These are phyloP conservation scores for Verticillium albo-atrum DNA, from an alignment of 2,329 filamentous ascomycete genomes.

Conservation along the genomic window DNA sequence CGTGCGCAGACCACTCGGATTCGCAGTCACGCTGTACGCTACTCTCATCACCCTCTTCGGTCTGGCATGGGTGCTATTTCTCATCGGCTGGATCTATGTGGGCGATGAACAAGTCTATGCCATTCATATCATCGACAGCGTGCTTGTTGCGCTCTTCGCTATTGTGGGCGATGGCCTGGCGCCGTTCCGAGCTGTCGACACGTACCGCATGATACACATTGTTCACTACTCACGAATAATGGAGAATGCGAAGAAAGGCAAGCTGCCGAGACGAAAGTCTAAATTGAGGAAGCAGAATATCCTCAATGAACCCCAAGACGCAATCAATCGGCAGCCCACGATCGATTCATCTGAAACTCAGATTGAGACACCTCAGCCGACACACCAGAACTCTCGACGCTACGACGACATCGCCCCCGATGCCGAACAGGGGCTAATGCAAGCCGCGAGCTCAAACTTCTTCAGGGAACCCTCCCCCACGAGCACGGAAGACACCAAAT, in stretches of 20 bases:
- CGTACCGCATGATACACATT: slow-evolving; percentile 83
- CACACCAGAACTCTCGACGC: no score
- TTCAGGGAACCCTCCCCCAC: no score
- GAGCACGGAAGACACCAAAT: no score
- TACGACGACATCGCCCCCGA: no score
- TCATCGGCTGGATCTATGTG: slow-evolving; percentile 87
- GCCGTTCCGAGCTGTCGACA: slow-evolving; percentile 75
- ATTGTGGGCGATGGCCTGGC: slow-evolving; percentile 67
- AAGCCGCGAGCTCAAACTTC: no score
- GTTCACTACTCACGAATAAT: slow-evolving; percentile 54
- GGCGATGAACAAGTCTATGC: slow-evolving; percentile 66
- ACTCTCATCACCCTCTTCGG: slow-evolving; percentile 74
- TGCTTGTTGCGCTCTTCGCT: slow-evolving; percentile 66
- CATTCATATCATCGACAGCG: slow-evolving; percentile 66
- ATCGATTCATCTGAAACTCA: no score
- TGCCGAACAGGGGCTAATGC: no score
- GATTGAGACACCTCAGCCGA: no score
- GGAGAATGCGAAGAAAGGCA: slow-evolving; percentile 42
- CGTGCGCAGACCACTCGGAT: slow-evolving; percentile 69
- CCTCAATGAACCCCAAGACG: no score
- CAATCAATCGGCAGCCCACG: no score
- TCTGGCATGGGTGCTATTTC: slow-evolving; percentile 70
- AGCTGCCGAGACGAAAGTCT: slow-evolving; percentile 27
- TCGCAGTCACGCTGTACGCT: slow-evolving; percentile 80
- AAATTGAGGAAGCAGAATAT: no score